Conservation (phyloP, 2,329 filamentous ascomycete genomes). For the Trichoderma atroviride region DNA sequence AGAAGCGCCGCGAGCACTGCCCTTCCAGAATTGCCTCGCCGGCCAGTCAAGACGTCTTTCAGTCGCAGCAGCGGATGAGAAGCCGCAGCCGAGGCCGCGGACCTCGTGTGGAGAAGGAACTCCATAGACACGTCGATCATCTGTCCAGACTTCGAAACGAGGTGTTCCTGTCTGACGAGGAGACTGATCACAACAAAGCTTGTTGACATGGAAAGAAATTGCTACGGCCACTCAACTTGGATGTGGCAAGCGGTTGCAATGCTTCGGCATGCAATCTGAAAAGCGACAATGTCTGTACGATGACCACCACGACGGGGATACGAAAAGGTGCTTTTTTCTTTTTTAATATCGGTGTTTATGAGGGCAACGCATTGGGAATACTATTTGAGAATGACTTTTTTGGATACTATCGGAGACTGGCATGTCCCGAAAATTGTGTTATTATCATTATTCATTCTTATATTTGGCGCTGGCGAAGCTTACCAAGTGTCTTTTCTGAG, state of each 20-base stretch:
- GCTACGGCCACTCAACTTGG: neutral
- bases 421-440: neutral
- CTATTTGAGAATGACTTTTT: constrained; percentile 3
- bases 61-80: constrained; percentile 44
- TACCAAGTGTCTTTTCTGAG: neutral
- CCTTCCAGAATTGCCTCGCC: constrained; percentile 45
- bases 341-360: neutral
- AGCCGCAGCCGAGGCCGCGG: constrained; percentile 46
- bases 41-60: constrained; percentile 37
- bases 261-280: neutral
- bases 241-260: constrained; percentile 2
- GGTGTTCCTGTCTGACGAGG: constrained; percentile 34
- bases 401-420: neutral
- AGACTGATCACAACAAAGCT: constrained; percentile 9
- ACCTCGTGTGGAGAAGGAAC: constrained; percentile 38
- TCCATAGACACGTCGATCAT: constrained; percentile 35
- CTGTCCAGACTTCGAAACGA: constrained; percentile 43
- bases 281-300: constrained; percentile 16
- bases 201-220: neutral
- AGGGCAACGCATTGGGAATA: neutral
- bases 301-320: constrained; percentile 12
- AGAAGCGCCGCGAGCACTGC: constrained; percentile 49
- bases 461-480: constrained; percentile 7
- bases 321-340: constrained; percentile 5
- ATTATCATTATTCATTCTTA: neutral